These are phyloP conservation scores for Erythrobasidium hasegawianum DNA, from an alignment of 1,284 basidiomycete genomes.

Conservation along the genomic window DNA sequence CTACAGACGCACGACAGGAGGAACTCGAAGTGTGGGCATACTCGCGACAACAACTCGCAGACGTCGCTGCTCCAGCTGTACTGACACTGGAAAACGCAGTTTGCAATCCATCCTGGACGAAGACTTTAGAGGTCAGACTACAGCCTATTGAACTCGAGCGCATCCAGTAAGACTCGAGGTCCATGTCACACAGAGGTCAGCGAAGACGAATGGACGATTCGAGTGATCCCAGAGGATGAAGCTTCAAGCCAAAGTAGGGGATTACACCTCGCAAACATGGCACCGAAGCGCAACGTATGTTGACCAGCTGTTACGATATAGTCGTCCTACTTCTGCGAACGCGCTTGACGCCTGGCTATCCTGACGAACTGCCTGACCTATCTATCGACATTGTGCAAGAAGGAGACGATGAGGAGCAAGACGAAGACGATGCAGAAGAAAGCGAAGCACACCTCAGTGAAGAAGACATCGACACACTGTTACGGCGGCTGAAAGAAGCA, in stretches of 20 bases:
- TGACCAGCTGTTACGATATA: slow-evolving; percentile 48
- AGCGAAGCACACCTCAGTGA: too few species aligned
- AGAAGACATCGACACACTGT: slow-evolving; percentile 59
- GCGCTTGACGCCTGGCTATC: slow-evolving; percentile 65
- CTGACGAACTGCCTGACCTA: slow-evolving; percentile 71
- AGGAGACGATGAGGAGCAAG: slow-evolving; percentile 48
- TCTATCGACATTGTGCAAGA: slow-evolving; percentile 65
- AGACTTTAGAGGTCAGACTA: slow-evolving; percentile 14
- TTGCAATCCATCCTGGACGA: slow-evolving; percentile 25
- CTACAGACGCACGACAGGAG: slow-evolving; percentile 17
- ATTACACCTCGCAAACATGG: background rate
- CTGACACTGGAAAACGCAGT: background rate
- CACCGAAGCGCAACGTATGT: slow-evolving; percentile 36
- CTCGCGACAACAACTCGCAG: background rate
- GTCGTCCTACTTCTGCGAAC: slow-evolving; percentile 73
- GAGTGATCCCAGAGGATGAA: slow-evolving; percentile 79
- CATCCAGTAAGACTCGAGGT: background rate
- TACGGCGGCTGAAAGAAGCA: slow-evolving; percentile 61
- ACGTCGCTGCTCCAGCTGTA: background rate
- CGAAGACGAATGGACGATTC: slow-evolving; percentile 74
- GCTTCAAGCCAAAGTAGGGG: slow-evolving; percentile 57
- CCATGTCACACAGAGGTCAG: slow-evolving; percentile 66
- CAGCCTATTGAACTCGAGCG: background rate
- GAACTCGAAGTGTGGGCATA: slow-evolving; percentile 27
- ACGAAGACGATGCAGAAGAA: slow-evolving; percentile 34